Base-by-base conservation (phyloP, 2,329 filamentous ascomycete species). In the Hypoxylon sp. region DNA sequence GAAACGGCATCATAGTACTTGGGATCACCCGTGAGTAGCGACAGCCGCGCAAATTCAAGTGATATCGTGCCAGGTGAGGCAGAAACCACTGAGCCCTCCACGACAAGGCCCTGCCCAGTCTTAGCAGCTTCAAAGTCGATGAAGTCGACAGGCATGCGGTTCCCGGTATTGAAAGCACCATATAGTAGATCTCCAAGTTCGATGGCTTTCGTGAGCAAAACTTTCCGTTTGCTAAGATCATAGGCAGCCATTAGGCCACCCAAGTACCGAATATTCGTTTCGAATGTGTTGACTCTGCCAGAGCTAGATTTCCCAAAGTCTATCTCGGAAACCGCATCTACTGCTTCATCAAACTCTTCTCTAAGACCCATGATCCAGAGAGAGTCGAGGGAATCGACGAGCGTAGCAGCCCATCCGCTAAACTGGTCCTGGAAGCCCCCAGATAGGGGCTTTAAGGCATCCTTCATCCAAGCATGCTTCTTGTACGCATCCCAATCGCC, bases 1-100 rank as follows among this genome's bases (percentile, higher is more conserved):
- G 89, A 86, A 66, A 92, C 85, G 5, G 90, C 91, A 76, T 92
- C 90, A 76, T 91, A 93, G 80, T 93, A 95, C 74, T 91, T 93
- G 17, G 86, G 80, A 67, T 94, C 85, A 31, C 88, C 89, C 0
- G 92, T 94, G 66, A 95, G 80, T 77, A 94, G 92, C 2, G 91
- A 90, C 54, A 95, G 81, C 14, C 90, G 85, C 13, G 91, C 92
- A 77, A 94, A 90, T 74, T 95, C 92, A 64, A 95, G 80, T 1
- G 88, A 90, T 55, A 94, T 82, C 4, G 90, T 92, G 5, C 91
- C 92, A 1, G 83, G 81, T 5, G 82, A 81, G 6, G 84, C 84
- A 2, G 83, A 81, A 13, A 84, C 81, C 3, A 85, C 82, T 1
- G 64, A 72, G 0, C 31, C 17, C 64, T 84, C 82, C 0, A 81